phyloP scores from a whole-genome alignment of 1,284 basidiomycete genomes.

The Farysia itapuensis region DNA sequence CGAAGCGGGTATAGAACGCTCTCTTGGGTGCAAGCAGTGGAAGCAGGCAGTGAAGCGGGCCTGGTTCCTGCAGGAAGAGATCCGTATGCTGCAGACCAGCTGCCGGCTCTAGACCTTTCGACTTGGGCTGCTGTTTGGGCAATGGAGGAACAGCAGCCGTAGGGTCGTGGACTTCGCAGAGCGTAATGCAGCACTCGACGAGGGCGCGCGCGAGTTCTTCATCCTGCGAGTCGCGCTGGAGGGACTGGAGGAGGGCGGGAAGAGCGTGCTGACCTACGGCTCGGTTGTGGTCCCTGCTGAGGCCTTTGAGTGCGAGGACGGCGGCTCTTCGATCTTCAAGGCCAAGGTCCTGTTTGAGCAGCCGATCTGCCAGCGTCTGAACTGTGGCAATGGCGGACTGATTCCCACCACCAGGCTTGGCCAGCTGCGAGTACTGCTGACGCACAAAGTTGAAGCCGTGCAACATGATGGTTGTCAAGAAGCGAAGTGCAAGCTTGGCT shows the following conservation, averaged over 20 bases:
- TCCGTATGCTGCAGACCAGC: slow-evolving; percentile 75
- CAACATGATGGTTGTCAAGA: slow-evolving; percentile 38
- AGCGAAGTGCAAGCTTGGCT: neutral
- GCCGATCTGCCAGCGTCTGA: slow-evolving; percentile 79
- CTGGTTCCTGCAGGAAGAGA: slow-evolving; percentile 70
- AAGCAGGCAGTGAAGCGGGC: slow-evolving; percentile 75
- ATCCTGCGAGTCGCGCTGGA: slow-evolving; percentile 42
- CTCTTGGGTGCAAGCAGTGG: slow-evolving; percentile 63
- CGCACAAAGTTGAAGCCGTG: slow-evolving; percentile 57
- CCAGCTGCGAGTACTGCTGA: slow-evolving; percentile 53
- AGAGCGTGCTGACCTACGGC: slow-evolving; percentile 54
- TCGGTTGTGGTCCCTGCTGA: slow-evolving; percentile 83
- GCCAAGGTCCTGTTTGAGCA: slow-evolving; percentile 60
- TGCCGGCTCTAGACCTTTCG: slow-evolving; percentile 61
- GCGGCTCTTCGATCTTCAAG: slow-evolving; percentile 81
- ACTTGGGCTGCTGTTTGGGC: slow-evolving; percentile 66
- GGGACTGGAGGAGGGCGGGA: slow-evolving; percentile 34
- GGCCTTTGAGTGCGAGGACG: slow-evolving; percentile 85
- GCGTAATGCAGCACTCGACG: slow-evolving; percentile 45
- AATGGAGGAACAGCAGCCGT: neutral
- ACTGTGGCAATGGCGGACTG: slow-evolving; percentile 85
- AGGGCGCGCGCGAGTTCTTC: slow-evolving; percentile 47
- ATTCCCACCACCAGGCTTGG: slow-evolving; percentile 46
- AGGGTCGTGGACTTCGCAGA: slow-evolving; percentile 40
- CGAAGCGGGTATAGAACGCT: slow-evolving; percentile 82